Base-by-base conservation (phyloP, 805 yeast species). In the Wickerhamiella musiphila region DNA sequence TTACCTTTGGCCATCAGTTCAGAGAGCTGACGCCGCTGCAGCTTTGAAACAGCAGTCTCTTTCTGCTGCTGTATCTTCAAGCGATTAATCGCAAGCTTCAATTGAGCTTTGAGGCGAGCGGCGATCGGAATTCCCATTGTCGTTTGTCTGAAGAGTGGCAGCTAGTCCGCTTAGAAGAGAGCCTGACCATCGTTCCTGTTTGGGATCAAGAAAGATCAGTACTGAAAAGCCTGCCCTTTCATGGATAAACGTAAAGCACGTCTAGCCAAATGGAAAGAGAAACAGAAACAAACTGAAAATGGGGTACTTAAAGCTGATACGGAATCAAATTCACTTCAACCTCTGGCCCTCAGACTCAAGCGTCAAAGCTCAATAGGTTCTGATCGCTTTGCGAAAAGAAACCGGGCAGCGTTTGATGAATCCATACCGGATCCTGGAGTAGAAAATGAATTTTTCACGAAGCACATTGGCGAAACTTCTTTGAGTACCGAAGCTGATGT, bases 21-120 rank as follows among this genome's bases (percentile, higher is more conserved):
- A 2, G 93, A 92, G 51, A 73, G 58, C 47, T 57, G 59, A 6
- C 84, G 58, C 31, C 92, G 58, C 42, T 70, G 77, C 45, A 76
- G 82, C 50, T 78, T 78, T 13, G 83, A 71, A 13, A 76, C 45
- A 0, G 92, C 86, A 3, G 68, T 59, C 41, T 77, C 77, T 54
- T 77, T 77, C 37, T 73, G 76, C 50, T 79, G 84, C 16, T 73
- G 63, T 46, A 77, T 69, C 43, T 75, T 63, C 32, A 78, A 62
- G 37, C 81, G 65, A 46, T 74, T 72, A 13, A 77, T 66, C 22
- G 83, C 71, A 73, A 78, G 74, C 51, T 73, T 31, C 22, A 44
- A 28, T 15, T 41, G 39, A 16, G 47, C 48, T 9, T 42, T 38
- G 18, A 44, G 34, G 14, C 41, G 28, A 3, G 35, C 23, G 5